Evolutionary conservation across 1,284 basidiomycete genomes (phyloP).

Genomic region (Phylloboletellus chloephorus): DNA sequence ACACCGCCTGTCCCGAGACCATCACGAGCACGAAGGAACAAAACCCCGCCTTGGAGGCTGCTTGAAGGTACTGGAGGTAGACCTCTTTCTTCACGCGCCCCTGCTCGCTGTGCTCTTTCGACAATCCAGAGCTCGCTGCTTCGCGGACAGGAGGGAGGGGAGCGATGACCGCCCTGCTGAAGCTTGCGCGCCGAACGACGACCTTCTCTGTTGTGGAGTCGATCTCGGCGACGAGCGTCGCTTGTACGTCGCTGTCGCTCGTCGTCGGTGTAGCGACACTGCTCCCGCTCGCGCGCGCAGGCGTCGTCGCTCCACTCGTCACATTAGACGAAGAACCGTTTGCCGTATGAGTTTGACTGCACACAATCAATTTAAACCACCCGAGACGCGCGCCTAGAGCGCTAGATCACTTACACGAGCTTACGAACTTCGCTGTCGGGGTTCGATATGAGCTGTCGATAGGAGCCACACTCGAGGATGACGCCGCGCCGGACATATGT

Average conservation of each 20-base stretch:
- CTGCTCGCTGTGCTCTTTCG: conserved; percentile 78
- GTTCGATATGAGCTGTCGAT: conserved; percentile 58
- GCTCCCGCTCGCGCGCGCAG: conserved; percentile 40
- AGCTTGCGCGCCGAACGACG: conserved; percentile 36
- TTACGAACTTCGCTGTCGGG: conserved; percentile 69
- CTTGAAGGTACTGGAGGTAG: conserved; percentile 75
- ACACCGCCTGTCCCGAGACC: conserved; percentile 48
- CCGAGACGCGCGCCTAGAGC: background rate
- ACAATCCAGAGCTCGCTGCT: conserved; percentile 40
- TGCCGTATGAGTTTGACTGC: conserved; percentile 26
- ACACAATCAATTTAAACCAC: background rate
- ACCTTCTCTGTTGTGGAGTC: conserved; percentile 19
- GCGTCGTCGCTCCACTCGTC: conserved; percentile 51
- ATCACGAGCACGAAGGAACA: conserved; percentile 59
- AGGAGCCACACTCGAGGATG: conserved; percentile 77
- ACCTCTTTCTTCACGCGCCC: conserved; percentile 78
- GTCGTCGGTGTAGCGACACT: conserved; percentile 38
- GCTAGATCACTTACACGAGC: conserved; percentile 58
- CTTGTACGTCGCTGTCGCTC: conserved; percentile 20
- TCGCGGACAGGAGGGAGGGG: conserved; percentile 35
- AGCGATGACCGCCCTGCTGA: conserved; percentile 41
- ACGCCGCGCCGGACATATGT: conserved; percentile 79
- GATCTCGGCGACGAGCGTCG: conserved; percentile 18
- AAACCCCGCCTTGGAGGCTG: conserved; percentile 74
- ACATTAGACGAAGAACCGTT: conserved; percentile 39